Evolutionary conservation across 2,329 filamentous ascomycete genomes (phyloP), one percentile per base, ranked within the genome.

Genomic region (Xylariaceae sp.): DNA sequence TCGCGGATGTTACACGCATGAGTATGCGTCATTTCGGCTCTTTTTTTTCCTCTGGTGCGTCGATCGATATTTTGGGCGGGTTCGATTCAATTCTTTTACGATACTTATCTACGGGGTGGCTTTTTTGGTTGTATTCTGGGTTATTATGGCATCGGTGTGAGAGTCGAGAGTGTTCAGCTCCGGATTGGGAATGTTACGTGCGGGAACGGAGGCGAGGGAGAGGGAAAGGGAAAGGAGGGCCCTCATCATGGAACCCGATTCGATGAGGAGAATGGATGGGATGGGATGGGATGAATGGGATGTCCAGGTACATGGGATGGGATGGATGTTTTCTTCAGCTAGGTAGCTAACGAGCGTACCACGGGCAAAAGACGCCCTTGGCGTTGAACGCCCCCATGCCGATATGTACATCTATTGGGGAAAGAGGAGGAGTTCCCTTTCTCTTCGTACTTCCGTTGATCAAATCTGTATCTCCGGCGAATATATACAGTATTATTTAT

Each of bases 1-100:
- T 44, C 56, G 56, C 49, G 56, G 30, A 53, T 15, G 59, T 61
- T 58, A 61, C 59, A 61, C 59, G 59, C 59, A 61, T 61, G 56
- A 61, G 50, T n/a, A 45, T 58, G 53, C 53, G 37, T 37, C 52
- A 49, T 50, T 50, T 44, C 49, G 10, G 54, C 42, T 45, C 10
- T 45, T 45, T 13, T 49, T 53, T 55, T 30, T 30, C 5, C 5
- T 42, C 9, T 9, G 37, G 37, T 52, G 59, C 44, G 53, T 53
- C 55, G 45, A 47, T 53, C 10, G 48, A 58, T 55, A 52, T 47
- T 42, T 10, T 13, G 9, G 37, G 37, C 13, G 13, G 37, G 37
- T 42, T 30, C 3, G 5, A 5, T 30, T 30, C 5, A 30, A 4
- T 30, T 30, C 23, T 30, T 4, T 5, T 30, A 30, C 23, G 5